Base-by-base conservation (phyloP, 805 yeast genomes). In the Starmerella lactis-condensi region DNA sequence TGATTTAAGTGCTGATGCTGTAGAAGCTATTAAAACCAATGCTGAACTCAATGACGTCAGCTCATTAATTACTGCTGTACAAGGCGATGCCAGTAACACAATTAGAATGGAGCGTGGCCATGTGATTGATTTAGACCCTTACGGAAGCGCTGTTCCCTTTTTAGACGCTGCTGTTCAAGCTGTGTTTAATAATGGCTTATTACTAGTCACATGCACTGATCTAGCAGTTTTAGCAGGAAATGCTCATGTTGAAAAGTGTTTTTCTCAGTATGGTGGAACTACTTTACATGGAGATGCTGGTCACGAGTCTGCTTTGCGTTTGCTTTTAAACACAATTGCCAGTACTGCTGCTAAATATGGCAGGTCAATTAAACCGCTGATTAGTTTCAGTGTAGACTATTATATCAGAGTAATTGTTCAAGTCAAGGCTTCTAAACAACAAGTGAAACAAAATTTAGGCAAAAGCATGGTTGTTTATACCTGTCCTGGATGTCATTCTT, bases 61-160 rank as follows among this genome's bases (percentile, higher is more conserved):
- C 6, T 53, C 60, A 17, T 62, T 62, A 18, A 83, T 85, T 14
- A 52, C 48, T 27, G 64, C 89, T 6, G 72, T 76, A 43, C 67
- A 68, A 43, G 93, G 89, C 20, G 96, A 89, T 56, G 98, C 98
- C n/a, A 81, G 76, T 41, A 69, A 67, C 24, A 69, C 65, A 47
- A 79, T 89, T 93, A 60, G 73, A 31, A 47, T 35, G 2, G 45
- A 41, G 31, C 55, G 45, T 47, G 82, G 75, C 55, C 93, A 89
- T 49, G 77, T 79, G 3, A 69, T 89, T 35, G 99, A 89, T 54
- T 62, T 89, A 31, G 99, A 89, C 53, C 99, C 99, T 0, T 89
- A 89, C 50, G 99, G 99, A 19, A 75, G 95, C 0, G 98, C 94
- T 0, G 69, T 94, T 0, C 98, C 98, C 6, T 89, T 89, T 50